Conservation (phyloP, 1,284 basidiomycete species). For the Mycosarcoma maydis region DNA sequence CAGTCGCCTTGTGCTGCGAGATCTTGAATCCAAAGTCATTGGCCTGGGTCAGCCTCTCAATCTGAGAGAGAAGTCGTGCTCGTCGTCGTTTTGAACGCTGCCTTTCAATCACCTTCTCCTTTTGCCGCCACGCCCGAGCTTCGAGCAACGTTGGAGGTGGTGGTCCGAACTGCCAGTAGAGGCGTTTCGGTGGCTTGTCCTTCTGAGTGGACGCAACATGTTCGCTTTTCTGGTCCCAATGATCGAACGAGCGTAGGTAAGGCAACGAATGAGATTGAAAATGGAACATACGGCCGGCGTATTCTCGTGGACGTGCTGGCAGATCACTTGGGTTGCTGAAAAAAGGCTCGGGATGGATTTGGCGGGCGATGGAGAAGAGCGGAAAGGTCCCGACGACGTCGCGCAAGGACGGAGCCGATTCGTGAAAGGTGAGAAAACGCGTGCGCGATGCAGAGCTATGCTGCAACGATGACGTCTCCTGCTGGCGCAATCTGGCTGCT, state of each 20-base stretch:
- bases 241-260: conserved; percentile 65
- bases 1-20: conserved; percentile 49
- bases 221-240: conserved; percentile 21
- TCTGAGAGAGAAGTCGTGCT: conserved; percentile 70
- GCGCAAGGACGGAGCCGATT: conserved; percentile 25
- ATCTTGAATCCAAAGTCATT: conserved; percentile 72
- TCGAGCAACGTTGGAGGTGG: conserved; percentile 52
- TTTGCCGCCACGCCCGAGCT: conserved; percentile 38
- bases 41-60: conserved; percentile 79
- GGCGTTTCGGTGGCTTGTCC: conserved; percentile 65
- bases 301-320: conserved; percentile 77
- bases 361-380: conserved; percentile 72
- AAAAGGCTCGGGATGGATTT: conserved; percentile 77
- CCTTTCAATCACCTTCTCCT: conserved; percentile 29
- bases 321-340: conserved; percentile 74
- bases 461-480: neutral
- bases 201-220: neutral
- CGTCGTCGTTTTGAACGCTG: conserved; percentile 31
- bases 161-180: conserved; percentile 57
- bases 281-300: conserved; percentile 80
- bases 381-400: conserved; percentile 72
- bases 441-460: neutral
- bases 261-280: conserved; percentile 70
- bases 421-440: conserved; percentile 24
- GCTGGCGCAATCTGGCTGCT: neutral